Evolutionary conservation across 371 early-diverging fungal species (phyloP), one percentile per base, ranked within the genome.

Genomic region (Dinochytrium kinnereticum): DNA sequence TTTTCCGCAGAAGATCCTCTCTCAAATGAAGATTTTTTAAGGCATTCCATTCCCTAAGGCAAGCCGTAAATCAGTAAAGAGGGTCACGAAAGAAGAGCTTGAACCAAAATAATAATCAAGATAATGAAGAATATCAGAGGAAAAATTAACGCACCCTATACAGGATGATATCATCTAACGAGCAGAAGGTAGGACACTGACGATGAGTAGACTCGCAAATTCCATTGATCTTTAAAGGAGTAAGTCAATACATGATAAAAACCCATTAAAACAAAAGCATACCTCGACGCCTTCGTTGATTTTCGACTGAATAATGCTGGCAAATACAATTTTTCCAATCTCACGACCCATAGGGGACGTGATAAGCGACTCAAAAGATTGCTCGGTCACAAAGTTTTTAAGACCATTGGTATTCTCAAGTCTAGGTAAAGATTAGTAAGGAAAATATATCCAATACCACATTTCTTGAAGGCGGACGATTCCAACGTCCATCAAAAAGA

Each of bases 111-210:
- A n/a, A n/a, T n/a, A n/a, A n/a, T n/a, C n/a, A n/a, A n/a, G n/a
- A n/a, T n/a, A 28, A 33, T 7, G 13, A 57, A 1, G 1, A 39
- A 0, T 28, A 17, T 26, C 17, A 7, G n/a, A 73, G 0, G 17
- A 5, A 37, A 36, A 7, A 53, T 77, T 92, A 91, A 1, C 87
- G 80, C 13, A 91, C 94, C 83, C 90, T 88, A 84, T 89, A 94
- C 53, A 93, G 86, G 0, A 87, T 77, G n/a, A 94, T 88, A 70
- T 95, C 95, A 24, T 84, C 87, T 1, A 85, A 75, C 7, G 83
- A 85, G 78, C 93, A 95, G 73, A 95, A 91, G 0, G 89, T 80
- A 50, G 91, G 89, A 78, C 95, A 95, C 24, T 87, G 84, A 36
- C 87, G 76, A 69, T 90, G 88, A 51, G 95, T 82, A 53, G 78